Conservation (phyloP, 805 yeast species). For the Blastobotrys peoriensis region DNA sequence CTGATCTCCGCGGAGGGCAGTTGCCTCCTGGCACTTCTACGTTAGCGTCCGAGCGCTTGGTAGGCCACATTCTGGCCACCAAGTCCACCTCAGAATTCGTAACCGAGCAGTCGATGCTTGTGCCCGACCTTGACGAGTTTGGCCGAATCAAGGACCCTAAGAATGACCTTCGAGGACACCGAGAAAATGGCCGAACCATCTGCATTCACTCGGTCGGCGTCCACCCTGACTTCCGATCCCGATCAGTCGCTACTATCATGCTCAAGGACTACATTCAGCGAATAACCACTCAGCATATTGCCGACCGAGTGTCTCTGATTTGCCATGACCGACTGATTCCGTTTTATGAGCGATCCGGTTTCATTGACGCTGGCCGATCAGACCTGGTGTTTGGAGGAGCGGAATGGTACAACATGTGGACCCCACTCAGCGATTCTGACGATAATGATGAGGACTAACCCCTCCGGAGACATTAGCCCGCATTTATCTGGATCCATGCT, state of each 20-base stretch:
- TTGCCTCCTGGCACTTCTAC: slow-evolving; percentile 20
- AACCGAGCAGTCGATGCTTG: slow-evolving; percentile 53
- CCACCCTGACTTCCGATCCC: slow-evolving; percentile 70
- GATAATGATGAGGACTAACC: slow-evolving; percentile 15
- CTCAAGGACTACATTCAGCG: slow-evolving; percentile 88
- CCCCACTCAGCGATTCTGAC: slow-evolving; percentile 14
- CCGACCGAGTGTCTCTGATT: slow-evolving; percentile 66
- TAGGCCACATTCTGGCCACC: slow-evolving; percentile 79
- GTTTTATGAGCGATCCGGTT: slow-evolving; percentile 80
- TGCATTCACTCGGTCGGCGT: slow-evolving; percentile 82
- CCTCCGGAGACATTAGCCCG: not conserved
- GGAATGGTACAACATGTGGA: slow-evolving; percentile 21
- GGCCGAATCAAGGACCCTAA: slow-evolving; percentile 23
- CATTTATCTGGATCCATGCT: not conserved
- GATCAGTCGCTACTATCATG: slow-evolving; percentile 75
- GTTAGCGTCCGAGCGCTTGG: slow-evolving; percentile 47
- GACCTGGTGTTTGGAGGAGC: slow-evolving; percentile 19
- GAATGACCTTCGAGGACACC: slow-evolving; percentile 48
- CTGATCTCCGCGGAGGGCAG: slow-evolving; percentile 2
- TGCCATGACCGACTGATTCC: slow-evolving; percentile 64
- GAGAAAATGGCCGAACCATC: slow-evolving; percentile 64
- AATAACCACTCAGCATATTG: slow-evolving; percentile 79
- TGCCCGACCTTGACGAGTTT: slow-evolving; percentile 39
- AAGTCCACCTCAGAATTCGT: slow-evolving; percentile 47
- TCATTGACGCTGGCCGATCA: slow-evolving; percentile 47